Evolutionary conservation across 441 rosid species (phyloP).

Genomic region (Arabidopsis lyrata): DNA sequence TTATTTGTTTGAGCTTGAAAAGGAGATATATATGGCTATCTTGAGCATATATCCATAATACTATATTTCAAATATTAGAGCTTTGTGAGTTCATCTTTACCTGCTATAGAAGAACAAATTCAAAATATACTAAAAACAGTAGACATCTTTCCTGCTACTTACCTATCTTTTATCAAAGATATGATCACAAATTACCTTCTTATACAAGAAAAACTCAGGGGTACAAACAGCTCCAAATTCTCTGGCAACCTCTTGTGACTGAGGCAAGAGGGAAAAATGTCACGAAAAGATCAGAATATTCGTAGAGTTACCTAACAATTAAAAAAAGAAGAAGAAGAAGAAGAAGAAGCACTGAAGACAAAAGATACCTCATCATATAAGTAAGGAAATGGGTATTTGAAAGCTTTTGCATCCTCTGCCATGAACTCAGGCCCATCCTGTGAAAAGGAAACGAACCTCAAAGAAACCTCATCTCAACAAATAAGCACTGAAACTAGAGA

Average conservation of each 20-base stretch:
- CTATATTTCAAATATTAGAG: not conserved
- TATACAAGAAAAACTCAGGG: conserved; percentile 85
- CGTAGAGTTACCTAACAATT: not conserved
- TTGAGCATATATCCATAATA: conserved; percentile 6
- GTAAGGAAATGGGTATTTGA: conserved; percentile 85
- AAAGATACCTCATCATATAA: conserved; percentile 75
- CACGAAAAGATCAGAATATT: not conserved
- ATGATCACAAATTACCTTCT: conserved; percentile 59
- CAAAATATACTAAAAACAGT: not conserved
- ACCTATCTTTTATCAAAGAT: not conserved
- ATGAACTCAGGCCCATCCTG: conserved; percentile 95
- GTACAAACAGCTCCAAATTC: conserved; percentile 90
- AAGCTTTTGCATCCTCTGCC: conserved; percentile 82
- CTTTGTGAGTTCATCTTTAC: not conserved
- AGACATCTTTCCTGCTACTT: not conserved
- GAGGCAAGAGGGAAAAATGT: conserved; percentile 32
- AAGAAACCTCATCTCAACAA: conserved; percentile 40
- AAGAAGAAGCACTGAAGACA: conserved; percentile 1
- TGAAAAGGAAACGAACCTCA: conserved; percentile 37
- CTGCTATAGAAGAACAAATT: not conserved
- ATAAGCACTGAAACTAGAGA: conserved; percentile 32
- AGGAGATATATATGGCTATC: not conserved
- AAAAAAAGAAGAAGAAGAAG: not conserved
- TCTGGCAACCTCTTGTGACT: conserved; percentile 84
- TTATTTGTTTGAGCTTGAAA: not conserved